phyloP scores from a whole-genome alignment of 2,329 filamentous ascomycete genomes.

The Pestalotiopsis fici region DNA sequence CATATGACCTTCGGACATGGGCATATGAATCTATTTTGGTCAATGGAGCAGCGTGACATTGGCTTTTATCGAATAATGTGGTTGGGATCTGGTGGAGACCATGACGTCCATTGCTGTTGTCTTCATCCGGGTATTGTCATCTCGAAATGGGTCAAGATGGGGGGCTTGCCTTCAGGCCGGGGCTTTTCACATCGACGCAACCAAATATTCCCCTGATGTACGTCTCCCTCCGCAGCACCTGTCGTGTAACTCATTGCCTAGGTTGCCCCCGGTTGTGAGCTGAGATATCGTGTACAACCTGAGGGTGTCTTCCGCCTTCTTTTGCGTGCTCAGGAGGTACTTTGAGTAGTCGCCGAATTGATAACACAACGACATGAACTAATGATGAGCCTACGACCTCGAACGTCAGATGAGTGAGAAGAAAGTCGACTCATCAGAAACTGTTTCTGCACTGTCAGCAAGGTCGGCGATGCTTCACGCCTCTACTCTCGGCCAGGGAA shows the following conservation, averaged over 20 bases:
- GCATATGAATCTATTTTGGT: neutral
- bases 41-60: neutral
- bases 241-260: conserved; percentile 1
- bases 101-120: neutral
- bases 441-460: neutral
- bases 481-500: neutral
- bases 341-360: neutral
- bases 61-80: neutral
- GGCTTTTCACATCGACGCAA: neutral
- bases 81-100: neutral
- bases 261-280: neutral
- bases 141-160: neutral
- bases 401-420: neutral
- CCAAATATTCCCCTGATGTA: neutral
- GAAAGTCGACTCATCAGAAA: neutral
- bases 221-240: neutral
- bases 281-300: conserved; percentile 3
- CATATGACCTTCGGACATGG: neutral
- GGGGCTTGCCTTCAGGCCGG: neutral
- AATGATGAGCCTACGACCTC: neutral
- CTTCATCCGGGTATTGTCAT: neutral
- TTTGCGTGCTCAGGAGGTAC: neutral
- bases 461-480: neutral
- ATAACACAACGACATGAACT: neutral
- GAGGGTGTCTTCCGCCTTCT: neutral